Evolutionary conservation across 208 protist species (phyloP), one percentile per base, ranked within the genome.

Genomic region (Leishmania braziliensis): DNA sequence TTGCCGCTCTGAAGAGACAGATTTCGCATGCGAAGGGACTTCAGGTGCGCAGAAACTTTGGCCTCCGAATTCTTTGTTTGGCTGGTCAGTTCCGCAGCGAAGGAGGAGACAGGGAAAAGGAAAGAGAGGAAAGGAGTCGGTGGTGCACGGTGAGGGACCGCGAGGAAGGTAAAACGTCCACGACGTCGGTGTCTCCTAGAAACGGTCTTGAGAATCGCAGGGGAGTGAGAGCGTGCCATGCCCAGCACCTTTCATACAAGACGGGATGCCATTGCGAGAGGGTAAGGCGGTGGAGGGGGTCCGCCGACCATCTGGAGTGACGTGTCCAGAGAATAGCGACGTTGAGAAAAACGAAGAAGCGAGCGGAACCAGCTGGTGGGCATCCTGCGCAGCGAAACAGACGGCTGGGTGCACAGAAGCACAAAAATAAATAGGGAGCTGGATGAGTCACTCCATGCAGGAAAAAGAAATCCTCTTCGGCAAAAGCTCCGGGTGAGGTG

Each of bases 61-160:
- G 10, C 62, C 9, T 12, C 8, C 58, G 10, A 14, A 39, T 2
- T 5, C 29, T 39, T 29, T 16, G 4, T 39, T 29, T 39, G 26
- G 58, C 23, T 20, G 0, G 29, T 8, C 12, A 43, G 0, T 56
- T 29, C 26, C 29, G 14, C 12, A 20, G 29, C 10, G 29, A 29
- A 68, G 62, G 66, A 71, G 29, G 20, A 48, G 18, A 68, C 6
- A 29, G 18, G 18, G 66, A 23, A 10, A 74, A 66, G 50, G 36
- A 75, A 43, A 36, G 29, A 46, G 53, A 51, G 65, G 4, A 53
- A 79, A 60, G 63, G 68, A 81, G 60, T 23, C 29, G n/a, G 68
- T n/a, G 62, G n/a, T 26, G 62, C n/a, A 23, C 10, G 16, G 2
- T n/a, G n/a, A 23, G 12, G 10, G 18, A 29, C 3, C 8, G 39